A percentile compares a stretch with the other conserved stretches of the same genome.
Conservation (phyloP, 371 early-diverging fungal genomes). For the Mucor indicus region DNA sequence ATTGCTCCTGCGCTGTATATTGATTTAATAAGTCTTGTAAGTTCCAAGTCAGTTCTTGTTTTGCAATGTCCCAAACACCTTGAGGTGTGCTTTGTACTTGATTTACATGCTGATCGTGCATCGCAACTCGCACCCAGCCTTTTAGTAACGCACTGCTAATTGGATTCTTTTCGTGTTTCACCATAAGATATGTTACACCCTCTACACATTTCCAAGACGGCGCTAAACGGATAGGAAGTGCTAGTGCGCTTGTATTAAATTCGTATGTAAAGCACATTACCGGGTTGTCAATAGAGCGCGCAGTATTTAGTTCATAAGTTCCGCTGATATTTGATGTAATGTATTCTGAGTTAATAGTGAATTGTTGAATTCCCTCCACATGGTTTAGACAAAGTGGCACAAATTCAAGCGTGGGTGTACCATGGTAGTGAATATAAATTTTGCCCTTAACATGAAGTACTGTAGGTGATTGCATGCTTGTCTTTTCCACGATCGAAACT, state of each 20-base stretch:
- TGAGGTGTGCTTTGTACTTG: conserved; percentile 18
- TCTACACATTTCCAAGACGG: conserved; percentile 14
- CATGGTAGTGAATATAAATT: not conserved
- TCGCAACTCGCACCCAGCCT: not conserved
- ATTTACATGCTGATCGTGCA: not conserved
- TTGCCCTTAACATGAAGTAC: not conserved
- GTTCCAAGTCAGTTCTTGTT: conserved; percentile 6
- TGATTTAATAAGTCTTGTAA: conserved; percentile 6
- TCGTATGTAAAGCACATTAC: conserved; percentile 1
- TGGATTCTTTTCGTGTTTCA: conserved; percentile 5
- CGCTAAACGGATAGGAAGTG: not conserved
- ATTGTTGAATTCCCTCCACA: not conserved
- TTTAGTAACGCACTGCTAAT: not conserved
- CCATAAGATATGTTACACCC: not conserved
- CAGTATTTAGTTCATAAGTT: not conserved
- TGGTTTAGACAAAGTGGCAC: not conserved
- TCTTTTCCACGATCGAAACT: not conserved
- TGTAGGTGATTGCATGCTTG: not conserved
- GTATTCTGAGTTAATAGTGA: not conserved
- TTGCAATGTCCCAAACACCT: conserved; percentile 7
- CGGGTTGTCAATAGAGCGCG: not conserved
- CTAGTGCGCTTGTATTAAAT: not conserved
- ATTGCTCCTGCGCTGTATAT: not conserved
- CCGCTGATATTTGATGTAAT: not conserved
- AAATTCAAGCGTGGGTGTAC: not conserved